Evolutionary conservation across 2,329 filamentous ascomycete species (phyloP).

Genomic region (Leptosphaerulina australis): DNA sequence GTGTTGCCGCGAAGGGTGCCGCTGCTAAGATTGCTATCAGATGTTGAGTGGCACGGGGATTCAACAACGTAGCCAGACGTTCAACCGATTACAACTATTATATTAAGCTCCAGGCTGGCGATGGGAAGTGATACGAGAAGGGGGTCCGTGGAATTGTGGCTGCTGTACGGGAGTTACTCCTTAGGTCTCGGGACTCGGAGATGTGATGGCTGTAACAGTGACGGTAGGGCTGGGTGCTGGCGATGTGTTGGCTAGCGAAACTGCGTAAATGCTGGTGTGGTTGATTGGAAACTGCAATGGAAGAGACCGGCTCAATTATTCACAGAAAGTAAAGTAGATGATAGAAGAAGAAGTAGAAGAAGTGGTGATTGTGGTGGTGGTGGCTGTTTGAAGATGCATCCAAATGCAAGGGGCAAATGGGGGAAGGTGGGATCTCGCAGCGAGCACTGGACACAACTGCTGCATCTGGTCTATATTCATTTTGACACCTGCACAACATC

Average conservation of each 20-base stretch:
- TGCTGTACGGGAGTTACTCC: conserved; percentile 41
- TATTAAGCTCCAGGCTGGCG: conserved; percentile 33
- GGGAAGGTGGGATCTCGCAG: conserved; percentile 29
- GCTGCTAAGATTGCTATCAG: background rate
- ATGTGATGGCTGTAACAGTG: conserved; percentile 20
- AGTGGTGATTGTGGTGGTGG: too few species aligned
- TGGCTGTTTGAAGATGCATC: conserved; percentile 12
- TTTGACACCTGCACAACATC: conserved; percentile 36
- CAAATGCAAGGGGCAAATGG: conserved; percentile 22
- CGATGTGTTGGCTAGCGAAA: conserved; percentile 22
- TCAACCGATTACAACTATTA: conserved; percentile 17
- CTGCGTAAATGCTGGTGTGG: conserved; percentile 22
- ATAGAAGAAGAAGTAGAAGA: too few species aligned
- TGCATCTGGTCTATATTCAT: conserved; percentile 42
- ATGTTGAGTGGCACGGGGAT: background rate
- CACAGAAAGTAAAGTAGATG: conserved; percentile 21
- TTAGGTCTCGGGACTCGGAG: conserved; percentile 19
- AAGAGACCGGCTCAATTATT: conserved; percentile 44
- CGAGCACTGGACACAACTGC: conserved; percentile 30
- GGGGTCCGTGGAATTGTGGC: conserved; percentile 26
- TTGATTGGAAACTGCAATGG: conserved; percentile 22
- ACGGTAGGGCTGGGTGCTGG: conserved; percentile 12
- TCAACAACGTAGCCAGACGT: conserved; percentile 43
- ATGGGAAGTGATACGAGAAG: conserved; percentile 23
- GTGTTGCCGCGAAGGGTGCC: conserved; percentile 22